Conservation (phyloP, 1,284 basidiomycete genomes). For the Ustilago xerochloae region DNA sequence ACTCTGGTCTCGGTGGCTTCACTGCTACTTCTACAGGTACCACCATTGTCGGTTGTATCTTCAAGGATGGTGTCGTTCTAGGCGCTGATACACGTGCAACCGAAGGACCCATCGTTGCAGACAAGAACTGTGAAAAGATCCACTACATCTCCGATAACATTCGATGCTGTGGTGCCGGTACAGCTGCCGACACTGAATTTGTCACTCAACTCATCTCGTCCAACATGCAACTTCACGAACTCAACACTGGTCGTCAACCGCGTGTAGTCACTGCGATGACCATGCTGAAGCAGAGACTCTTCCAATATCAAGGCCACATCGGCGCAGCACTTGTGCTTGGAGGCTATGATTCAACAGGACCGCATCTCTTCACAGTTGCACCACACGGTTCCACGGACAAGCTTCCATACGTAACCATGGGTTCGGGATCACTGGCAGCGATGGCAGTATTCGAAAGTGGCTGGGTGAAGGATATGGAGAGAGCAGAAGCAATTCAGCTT, state of each 20-base stretch:
- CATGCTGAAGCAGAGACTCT: slow-evolving; percentile 90
- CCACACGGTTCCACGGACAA: slow-evolving; percentile 99
- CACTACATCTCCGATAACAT: slow-evolving; percentile 80
- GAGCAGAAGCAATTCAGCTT: slow-evolving; percentile 82
- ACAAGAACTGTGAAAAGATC: slow-evolving; percentile 99
- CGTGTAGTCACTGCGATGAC: slow-evolving; percentile 97
- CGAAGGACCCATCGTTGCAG: slow-evolving; percentile 92
- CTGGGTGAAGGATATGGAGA: slow-evolving; percentile 87
- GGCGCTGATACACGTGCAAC: slow-evolving; percentile 98
- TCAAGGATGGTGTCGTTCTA: slow-evolving; percentile 88
- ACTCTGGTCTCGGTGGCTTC: slow-evolving; percentile 73
- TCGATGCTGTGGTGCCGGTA: slow-evolving; percentile 97
- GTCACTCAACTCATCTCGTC: slow-evolving; percentile 69
- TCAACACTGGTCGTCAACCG: slow-evolving; percentile 69
- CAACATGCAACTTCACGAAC: slow-evolving; percentile 67
- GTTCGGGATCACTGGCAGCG: slow-evolving; percentile 91
- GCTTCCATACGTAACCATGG: slow-evolving; percentile 99
- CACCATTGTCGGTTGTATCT: slow-evolving; percentile 92
- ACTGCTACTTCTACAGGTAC: slow-evolving; percentile 80
- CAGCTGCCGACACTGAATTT: slow-evolving; percentile 97
- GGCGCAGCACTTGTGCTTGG: slow-evolving; percentile 97
- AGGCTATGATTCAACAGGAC: slow-evolving; percentile 90
- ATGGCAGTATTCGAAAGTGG: slow-evolving; percentile 96
- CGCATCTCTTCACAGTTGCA: slow-evolving; percentile 94
- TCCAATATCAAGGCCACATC: slow-evolving; percentile 90